Conservation (phyloP, 108 stramenopile genomes). For the Aurantiochytrium sp. region DNA sequence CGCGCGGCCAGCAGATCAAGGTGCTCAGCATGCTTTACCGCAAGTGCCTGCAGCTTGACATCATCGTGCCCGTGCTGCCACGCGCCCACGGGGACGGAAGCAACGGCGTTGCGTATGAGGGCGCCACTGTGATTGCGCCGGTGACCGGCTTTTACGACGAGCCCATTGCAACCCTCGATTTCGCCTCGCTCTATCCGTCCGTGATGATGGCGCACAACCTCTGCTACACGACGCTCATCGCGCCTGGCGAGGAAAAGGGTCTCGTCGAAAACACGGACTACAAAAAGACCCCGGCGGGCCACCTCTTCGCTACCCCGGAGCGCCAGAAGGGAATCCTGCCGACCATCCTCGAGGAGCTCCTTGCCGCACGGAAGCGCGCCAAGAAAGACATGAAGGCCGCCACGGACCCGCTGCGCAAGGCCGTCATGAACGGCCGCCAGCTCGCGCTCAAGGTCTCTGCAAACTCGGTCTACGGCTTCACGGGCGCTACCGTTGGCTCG, state of each 20-base stretch:
- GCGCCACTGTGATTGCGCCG: slow-evolving; percentile 96
- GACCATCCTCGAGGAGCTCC: slow-evolving; percentile 84
- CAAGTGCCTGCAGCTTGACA: slow-evolving; percentile 77
- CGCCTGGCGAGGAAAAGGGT: slow-evolving; percentile 63
- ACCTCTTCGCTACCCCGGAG: slow-evolving; percentile 80
- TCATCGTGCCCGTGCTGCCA: slow-evolving; percentile 85
- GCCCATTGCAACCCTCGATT: slow-evolving; percentile 98
- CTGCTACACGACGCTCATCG: slow-evolving; percentile 92
- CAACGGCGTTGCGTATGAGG: slow-evolving; percentile 84
- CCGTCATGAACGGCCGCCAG: slow-evolving; percentile 98
- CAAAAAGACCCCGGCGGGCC: slow-evolving; percentile 82
- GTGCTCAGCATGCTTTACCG: slow-evolving; percentile 95
- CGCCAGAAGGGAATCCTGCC: slow-evolving; percentile 93
- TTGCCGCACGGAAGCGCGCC: slow-evolving; percentile 88
- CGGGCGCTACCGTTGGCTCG: slow-evolving; percentile 95
- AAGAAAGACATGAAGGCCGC: slow-evolving; percentile 99
- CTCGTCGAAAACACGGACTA: slow-evolving; percentile 64
- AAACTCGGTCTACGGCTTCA: slow-evolving; percentile 99
- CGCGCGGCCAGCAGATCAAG: slow-evolving; percentile 98
- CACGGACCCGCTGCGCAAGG: slow-evolving; percentile 92
- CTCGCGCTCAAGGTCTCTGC: slow-evolving; percentile 96
- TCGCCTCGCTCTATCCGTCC: slow-evolving; percentile 96
- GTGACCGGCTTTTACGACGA: slow-evolving; percentile 90
- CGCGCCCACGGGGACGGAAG: slow-evolving; percentile 60
- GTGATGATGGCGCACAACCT: slow-evolving; percentile 99